Base-by-base conservation (phyloP, 805 yeast genomes). In the Crinitomyces ghanaensis region DNA sequence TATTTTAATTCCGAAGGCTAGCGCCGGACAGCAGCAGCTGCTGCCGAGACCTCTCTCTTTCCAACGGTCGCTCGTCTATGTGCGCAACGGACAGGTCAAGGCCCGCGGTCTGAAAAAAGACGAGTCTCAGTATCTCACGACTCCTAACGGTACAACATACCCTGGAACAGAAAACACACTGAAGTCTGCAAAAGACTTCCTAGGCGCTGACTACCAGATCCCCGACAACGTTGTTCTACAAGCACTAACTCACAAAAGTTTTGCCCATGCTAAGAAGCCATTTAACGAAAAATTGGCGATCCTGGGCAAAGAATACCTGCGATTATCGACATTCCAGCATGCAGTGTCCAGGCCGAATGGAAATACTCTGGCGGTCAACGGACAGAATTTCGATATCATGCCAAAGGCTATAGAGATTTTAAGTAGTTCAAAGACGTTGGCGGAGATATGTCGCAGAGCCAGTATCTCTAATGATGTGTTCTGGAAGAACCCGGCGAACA, bases 241-340 rank as follows among this genome's bases (percentile, higher is more conserved):
- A 60, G 74, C 82, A 26, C 62, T 86, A 48, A 86, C 96, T 4
- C 96, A 88, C 61, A 88, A 88, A 60, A 82, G 95, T 15, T 88
- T 85, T 65, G 93, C 93, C 4, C 93, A 83, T 59, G 96, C 95
- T 6, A 63, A 70, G 41, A 74, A 77, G 47, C 95, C 96, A 5
- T 83, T 81, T 60, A 88, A 86, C 59, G 95, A 85, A 53, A 80
- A 78, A 54, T 63, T 88, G 46, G 66, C 83, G 13, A 68, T 77
- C 28, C 60, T 83, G 53, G 96, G 61, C 24, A 45, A 43, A 24
- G 49, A 49, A 36, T 46, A 53, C 30, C 41, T 57, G 19, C 43
- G 57, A 16, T 23, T 54, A 29, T 42, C 49, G 30, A 34, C 49
- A 9, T 9, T 27, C 15, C 32, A 31, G 15, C 38, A 36, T 34